A percentile compares a stretch with the other conserved stretches of the same genome.
phyloP scores from a whole-genome alignment of 768 basidiomycete genomes.

The Lyophyllum shimeji region DNA sequence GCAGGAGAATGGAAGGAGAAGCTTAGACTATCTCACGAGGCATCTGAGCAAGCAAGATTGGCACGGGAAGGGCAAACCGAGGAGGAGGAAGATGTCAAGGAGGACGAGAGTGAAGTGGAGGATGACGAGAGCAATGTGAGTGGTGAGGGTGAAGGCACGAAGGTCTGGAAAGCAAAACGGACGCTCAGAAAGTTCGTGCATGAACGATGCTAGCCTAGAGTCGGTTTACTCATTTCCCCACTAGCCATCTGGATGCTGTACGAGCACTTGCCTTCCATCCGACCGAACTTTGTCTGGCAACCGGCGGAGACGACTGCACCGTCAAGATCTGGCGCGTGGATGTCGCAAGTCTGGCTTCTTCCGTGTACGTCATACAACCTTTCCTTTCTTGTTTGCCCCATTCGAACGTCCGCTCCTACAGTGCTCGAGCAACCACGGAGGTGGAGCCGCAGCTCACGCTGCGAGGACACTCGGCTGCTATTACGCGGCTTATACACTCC shows the following conservation, averaged over 20 bases:
- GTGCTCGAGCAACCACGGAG: slow-evolving; percentile 75
- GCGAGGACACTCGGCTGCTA: slow-evolving; percentile 89
- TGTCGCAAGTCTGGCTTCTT: slow-evolving; percentile 68
- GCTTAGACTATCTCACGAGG: slow-evolving; percentile 64
- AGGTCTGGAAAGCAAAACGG: slow-evolving; percentile 84
- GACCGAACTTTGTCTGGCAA: slow-evolving; percentile 81
- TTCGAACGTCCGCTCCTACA: slow-evolving; percentile 28
- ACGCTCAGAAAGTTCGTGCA: slow-evolving; percentile 83
- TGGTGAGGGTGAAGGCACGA: slow-evolving; percentile 65
- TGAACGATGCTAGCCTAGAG: slow-evolving; percentile 17
- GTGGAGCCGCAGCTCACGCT: slow-evolving; percentile 92
- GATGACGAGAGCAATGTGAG: slow-evolving; percentile 72
- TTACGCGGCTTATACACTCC: slow-evolving; percentile 83
- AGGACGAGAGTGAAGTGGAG: slow-evolving; percentile 66
- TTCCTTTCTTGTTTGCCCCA: slow-evolving; percentile 9
- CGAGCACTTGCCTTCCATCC: slow-evolving; percentile 90
- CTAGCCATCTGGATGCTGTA: slow-evolving; percentile 91
- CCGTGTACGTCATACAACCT: slow-evolving; percentile 55
- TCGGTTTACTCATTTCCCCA: slow-evolving; percentile 17
- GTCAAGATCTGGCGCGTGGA: slow-evolving; percentile 97
- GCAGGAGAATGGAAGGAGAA: slow-evolving; percentile 86
- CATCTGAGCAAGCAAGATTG: slow-evolving; percentile 50
- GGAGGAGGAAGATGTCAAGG: slow-evolving; percentile 26
- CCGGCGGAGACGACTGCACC: slow-evolving; percentile 92
- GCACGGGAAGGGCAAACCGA: slow-evolving; percentile 32